Evolutionary conservation across 1,139 yeast species (phyloP).

Genomic region (Zhuliangozyma blackwelliae): DNA sequence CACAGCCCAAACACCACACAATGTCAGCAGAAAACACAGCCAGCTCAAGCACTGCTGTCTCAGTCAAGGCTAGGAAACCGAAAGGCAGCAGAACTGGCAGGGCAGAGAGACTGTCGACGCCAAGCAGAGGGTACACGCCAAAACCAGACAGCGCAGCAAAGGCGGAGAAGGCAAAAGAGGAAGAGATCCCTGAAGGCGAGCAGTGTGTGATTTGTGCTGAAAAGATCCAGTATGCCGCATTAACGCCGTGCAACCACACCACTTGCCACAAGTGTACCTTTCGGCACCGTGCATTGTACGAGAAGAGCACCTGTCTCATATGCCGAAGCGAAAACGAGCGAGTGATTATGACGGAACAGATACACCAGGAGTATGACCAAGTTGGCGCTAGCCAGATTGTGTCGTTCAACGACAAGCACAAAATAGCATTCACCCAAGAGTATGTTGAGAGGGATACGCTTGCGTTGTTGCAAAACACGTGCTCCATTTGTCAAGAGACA

Average conservation of each 20-base stretch:
- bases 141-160: constrained; percentile 11
- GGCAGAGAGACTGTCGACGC: background rate
- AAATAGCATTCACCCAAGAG: constrained; percentile 49
- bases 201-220: constrained; percentile 86
- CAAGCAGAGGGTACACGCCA: constrained; percentile 13
- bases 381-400: constrained; percentile 27
- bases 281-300: constrained; percentile 77
- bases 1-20: no score
- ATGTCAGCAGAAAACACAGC: no score
- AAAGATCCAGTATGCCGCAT: constrained; percentile 54
- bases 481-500: constrained; percentile 50
- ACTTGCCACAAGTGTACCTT: constrained; percentile 83
- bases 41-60: no score
- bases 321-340: constrained; percentile 70
- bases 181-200: constrained; percentile 27
- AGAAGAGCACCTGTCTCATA: constrained; percentile 69
- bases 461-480: constrained; percentile 50
- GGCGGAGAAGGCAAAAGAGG: constrained; percentile 16
- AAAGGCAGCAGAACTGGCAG: constrained; percentile 17
- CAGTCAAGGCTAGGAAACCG: constrained; percentile 11
- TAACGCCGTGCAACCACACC: constrained; percentile 79
- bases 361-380: constrained; percentile 36
- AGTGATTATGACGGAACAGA: constrained; percentile 52
- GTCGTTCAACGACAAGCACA: constrained; percentile 39
- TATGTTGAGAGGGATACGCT: constrained; percentile 41